phyloP scores from a whole-genome alignment of 2,329 filamentous ascomycete genomes.

The Incumbomyces lentus region DNA sequence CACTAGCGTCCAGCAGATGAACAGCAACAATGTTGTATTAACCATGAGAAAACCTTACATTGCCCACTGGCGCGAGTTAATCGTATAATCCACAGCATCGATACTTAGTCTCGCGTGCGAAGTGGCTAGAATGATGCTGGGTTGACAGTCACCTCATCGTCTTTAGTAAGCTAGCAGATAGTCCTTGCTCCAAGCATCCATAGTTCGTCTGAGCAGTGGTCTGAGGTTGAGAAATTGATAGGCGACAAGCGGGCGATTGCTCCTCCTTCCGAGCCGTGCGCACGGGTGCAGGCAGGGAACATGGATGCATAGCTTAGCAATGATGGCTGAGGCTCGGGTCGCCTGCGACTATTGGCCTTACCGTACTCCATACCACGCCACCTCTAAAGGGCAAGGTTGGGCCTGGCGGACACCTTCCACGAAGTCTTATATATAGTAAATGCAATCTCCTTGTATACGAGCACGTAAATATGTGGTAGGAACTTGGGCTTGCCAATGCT shows the following conservation, averaged over 20 bases:
- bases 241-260: neutral
- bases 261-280: neutral
- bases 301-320: too few relatives aligned
- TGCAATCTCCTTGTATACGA: too few relatives aligned
- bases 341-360: too few relatives aligned
- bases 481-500: conserved; percentile 51
- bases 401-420: too few relatives aligned
- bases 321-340: neutral
- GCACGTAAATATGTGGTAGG: neutral
- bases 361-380: too few relatives aligned
- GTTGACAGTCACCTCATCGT: conserved; percentile 70
- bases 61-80: conserved; percentile 82
- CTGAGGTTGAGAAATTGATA: too few relatives aligned
- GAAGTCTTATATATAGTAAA: too few relatives aligned
- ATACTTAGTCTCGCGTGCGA: conserved; percentile 87
- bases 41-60: conserved; percentile 49
- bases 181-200: neutral
- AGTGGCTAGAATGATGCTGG: conserved; percentile 74
- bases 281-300: too few relatives aligned
- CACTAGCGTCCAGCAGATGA: conserved; percentile 54
- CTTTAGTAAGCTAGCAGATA: conserved; percentile 32
- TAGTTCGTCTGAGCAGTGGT: conserved; percentile 3
- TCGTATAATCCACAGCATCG: conserved; percentile 70
- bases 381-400: too few relatives aligned
- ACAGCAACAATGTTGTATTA: neutral